Percentiles rank a stretch among this genome's conserved stretches.
These are phyloP conservation scores for Allium cepa DNA, from an alignment of 106 monocot genomes.

Conservation along the genomic window DNA sequence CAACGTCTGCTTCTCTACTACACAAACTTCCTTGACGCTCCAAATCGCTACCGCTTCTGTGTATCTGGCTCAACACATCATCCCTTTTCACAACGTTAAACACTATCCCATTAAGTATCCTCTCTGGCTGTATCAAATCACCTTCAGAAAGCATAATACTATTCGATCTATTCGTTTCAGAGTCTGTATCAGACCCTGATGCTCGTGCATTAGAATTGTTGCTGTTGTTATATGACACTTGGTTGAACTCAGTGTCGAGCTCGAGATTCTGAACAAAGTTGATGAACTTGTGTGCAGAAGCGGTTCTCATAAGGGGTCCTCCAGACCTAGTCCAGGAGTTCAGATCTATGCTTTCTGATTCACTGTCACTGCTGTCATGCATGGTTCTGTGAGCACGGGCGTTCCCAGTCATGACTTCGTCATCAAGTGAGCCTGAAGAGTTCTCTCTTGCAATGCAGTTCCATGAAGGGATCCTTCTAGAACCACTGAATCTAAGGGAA, in stretches of 20 bases:
- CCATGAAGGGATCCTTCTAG: constrained; percentile 93
- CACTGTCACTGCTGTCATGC: constrained; percentile 76
- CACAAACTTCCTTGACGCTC: constrained; percentile 13
- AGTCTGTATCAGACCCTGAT: constrained; percentile 19
- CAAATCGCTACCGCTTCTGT: constrained; percentile 10
- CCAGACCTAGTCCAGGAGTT: constrained; percentile 83
- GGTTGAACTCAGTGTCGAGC: constrained; percentile 20
- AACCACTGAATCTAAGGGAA: constrained; percentile 38
- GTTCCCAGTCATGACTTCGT: constrained; percentile 32
- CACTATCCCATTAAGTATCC: constrained; percentile 61
- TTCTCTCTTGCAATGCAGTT: constrained; percentile 87
- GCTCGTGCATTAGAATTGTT: not conserved
- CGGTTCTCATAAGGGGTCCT: constrained; percentile 85
- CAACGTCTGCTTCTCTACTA: constrained; percentile 32
- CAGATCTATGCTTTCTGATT: constrained; percentile 64
- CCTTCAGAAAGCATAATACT: constrained; percentile 78
- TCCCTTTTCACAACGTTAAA: constrained; percentile 78
- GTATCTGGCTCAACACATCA: constrained; percentile 19
- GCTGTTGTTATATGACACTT: constrained; percentile 23
- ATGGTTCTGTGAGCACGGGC: constrained; percentile 11
- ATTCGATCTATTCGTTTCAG: constrained; percentile 28
- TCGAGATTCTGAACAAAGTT: constrained; percentile 63
- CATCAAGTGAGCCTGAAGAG: constrained; percentile 74
- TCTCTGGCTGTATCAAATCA: constrained; percentile 77
- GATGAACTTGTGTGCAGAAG: constrained; percentile 70